A percentile compares a stretch with the other conserved stretches of the same genome.
Conservation (phyloP, 257 asterid species). For the Forsythia viridissima region DNA sequence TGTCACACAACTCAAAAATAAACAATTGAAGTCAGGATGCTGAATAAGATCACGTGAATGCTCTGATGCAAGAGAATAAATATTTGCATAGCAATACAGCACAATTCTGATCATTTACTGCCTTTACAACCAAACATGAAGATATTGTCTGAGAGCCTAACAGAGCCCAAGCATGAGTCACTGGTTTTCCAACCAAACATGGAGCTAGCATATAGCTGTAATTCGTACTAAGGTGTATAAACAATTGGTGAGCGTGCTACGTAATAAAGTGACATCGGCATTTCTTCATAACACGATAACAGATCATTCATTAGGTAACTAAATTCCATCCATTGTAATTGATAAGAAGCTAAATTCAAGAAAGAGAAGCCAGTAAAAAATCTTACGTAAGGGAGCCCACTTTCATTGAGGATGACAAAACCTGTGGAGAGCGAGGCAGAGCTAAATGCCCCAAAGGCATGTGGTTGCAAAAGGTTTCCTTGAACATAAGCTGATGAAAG, state of each 20-base stretch:
- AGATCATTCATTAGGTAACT: neutral
- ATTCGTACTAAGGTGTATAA: neutral
- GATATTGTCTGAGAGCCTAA: neutral
- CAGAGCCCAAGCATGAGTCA: neutral
- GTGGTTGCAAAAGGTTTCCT: slow-evolving; percentile 87
- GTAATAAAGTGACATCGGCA: too few relatives aligned
- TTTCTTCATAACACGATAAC: neutral
- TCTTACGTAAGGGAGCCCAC: slow-evolving; percentile 72
- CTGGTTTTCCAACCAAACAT: neutral
- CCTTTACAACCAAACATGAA: neutral
- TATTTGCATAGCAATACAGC: neutral
- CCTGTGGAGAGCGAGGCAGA: slow-evolving; percentile 69
- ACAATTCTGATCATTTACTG: neutral
- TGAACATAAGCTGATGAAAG: slow-evolving; percentile 71
- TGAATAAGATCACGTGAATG: neutral
- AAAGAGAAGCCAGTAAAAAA: slow-evolving; percentile 7
- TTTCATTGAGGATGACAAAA: slow-evolving; percentile 72
- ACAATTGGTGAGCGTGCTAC: neutral
- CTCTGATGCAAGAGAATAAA: neutral
- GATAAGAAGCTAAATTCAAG: slow-evolving; percentile 2
- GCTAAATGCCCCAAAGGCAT: slow-evolving; percentile 88
- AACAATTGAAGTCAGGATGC: neutral
- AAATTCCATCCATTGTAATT: neutral
- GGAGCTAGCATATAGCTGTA: neutral
- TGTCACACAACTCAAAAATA: slow-evolving; percentile 30